Base-by-base conservation (phyloP, 2,329 filamentous ascomycete species). In the Emericellopsis cladophorae region DNA sequence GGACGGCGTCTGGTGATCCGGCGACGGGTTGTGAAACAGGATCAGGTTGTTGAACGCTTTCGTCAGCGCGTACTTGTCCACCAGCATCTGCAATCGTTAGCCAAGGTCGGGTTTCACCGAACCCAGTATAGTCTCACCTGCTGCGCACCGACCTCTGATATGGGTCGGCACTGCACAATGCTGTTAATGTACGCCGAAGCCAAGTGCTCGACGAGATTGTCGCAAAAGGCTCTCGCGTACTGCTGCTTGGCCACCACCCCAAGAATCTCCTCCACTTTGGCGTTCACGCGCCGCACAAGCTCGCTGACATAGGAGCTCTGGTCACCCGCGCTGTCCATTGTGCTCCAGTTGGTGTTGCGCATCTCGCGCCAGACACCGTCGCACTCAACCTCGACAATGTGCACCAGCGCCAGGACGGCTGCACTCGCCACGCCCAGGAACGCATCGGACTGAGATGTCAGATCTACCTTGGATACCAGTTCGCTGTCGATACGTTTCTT, bases 301-400 rank as follows among this genome's bases (percentile, higher is more conserved):
- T 94, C 86, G 8, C 79, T 76, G 22, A 96, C 86, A 51, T 95
- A 98, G 0, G 84, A 81, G 60, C 88, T 95, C 55, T 95, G 88
- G 57, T 98, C 92, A 36, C 86, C 86, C 4, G 95, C 92, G 44
- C 75, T 84, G 51, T 96, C 92, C 69, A 98, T 84, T 48, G 84
- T 88, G 58, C 81, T 84, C 92, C 92, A 98, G 38, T 89, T 84
- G 1, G 84, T 94, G 55, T 95, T 95, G 47, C 81, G 83, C 92
- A 98, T 98, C 65, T 96, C 92, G 42, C 89, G 78, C 92, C 90
- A 98, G 14, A 82, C 81, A 0, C 83, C 76, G 48, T 96, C 90
- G 51, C 88, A 83, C 40, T 83, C 82, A 1, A 80, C 59, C 56
- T 95, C 89, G 5, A 95, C 84, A 52, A 80, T 81, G 45, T 84